Evolutionary conservation across 2,329 filamentous ascomycete genomes (phyloP).

Genomic region (Aspergillus sp.): DNA sequence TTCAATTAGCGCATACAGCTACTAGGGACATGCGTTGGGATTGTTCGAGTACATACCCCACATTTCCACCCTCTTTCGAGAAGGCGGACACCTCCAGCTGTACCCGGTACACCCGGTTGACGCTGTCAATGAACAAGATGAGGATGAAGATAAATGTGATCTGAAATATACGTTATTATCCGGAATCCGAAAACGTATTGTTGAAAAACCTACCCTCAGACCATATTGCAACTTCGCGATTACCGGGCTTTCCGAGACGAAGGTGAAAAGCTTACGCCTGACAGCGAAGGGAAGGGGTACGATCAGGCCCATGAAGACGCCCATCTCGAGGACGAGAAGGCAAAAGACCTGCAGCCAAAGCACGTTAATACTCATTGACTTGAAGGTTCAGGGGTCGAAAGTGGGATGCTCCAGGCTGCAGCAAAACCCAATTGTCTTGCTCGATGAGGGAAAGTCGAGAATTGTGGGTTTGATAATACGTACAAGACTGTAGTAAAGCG

Average conservation of each 20-base stretch:
- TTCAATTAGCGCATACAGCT: constrained; percentile 6
- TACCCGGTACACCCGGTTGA: constrained; percentile 93
- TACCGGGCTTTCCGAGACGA: constrained; percentile 84
- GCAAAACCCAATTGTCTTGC: constrained; percentile 8
- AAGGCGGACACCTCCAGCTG: constrained; percentile 81
- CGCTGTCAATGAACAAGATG: constrained; percentile 96
- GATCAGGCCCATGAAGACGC: constrained; percentile 51
- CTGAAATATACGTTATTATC: constrained; percentile 36
- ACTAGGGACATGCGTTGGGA: neutral
- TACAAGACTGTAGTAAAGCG: constrained; percentile 68
- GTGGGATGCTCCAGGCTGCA: constrained; percentile 23
- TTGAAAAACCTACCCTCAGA: constrained; percentile 65
- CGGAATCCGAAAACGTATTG: neutral
- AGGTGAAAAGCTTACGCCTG: constrained; percentile 86
- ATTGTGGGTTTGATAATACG: constrained; percentile 28
- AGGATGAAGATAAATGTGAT: constrained; percentile 99
- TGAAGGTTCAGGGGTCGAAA: constrained; percentile 3
- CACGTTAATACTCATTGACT: neutral
- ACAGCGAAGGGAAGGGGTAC: constrained; percentile 84
- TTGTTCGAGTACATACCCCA: constrained; percentile 47
- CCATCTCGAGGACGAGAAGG: constrained; percentile 52
- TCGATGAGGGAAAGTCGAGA: neutral
- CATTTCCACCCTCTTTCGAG: constrained; percentile 58
- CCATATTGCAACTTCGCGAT: constrained; percentile 96
- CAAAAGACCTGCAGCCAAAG: constrained; percentile 45